Conservation (phyloP, 2,329 filamentous ascomycete species). For the Colletotrichum cuscutae region DNA sequence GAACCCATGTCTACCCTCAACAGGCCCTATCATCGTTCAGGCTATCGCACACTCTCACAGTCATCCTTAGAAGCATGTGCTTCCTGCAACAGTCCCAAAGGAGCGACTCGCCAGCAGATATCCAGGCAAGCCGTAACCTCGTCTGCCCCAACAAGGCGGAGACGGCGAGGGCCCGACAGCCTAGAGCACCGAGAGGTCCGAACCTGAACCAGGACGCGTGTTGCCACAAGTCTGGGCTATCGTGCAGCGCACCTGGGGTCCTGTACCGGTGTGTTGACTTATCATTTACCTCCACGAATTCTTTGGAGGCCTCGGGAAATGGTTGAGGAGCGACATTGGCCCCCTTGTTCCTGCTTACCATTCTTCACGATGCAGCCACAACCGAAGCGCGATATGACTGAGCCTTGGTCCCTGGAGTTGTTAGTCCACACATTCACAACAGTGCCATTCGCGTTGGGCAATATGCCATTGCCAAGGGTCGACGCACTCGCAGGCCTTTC, state of each 20-base stretch:
- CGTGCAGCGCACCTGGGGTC: neutral
- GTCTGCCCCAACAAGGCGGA: slow-evolving; percentile 9
- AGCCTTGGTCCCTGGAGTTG: neutral
- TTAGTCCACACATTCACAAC: neutral
- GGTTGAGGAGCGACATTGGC: neutral
- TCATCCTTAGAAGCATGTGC: slow-evolving; percentile 13
- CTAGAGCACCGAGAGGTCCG: slow-evolving; percentile 10
- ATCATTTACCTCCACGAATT: neutral
- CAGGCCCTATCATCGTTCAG: slow-evolving; percentile 4
- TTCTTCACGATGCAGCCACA: neutral
- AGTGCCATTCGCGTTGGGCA: neutral
- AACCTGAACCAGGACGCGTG: slow-evolving; percentile 14
- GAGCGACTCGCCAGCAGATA: neutral
- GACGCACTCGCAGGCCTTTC: neutral
- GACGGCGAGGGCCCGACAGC: neutral
- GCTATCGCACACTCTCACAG: neutral
- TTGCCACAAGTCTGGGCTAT: slow-evolving; percentile 15
- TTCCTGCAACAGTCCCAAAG: slow-evolving; percentile 15
- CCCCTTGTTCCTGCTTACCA: neutral
- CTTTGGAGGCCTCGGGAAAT: slow-evolving; percentile 12
- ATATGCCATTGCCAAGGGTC: neutral
- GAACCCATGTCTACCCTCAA: neutral
- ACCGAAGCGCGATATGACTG: neutral
- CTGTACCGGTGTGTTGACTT: neutral
- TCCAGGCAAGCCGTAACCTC: neutral